These are phyloP conservation scores for Cylindricascospora bacillispora DNA, from an alignment of 1,139 yeast species.

Conservation along the genomic window DNA sequence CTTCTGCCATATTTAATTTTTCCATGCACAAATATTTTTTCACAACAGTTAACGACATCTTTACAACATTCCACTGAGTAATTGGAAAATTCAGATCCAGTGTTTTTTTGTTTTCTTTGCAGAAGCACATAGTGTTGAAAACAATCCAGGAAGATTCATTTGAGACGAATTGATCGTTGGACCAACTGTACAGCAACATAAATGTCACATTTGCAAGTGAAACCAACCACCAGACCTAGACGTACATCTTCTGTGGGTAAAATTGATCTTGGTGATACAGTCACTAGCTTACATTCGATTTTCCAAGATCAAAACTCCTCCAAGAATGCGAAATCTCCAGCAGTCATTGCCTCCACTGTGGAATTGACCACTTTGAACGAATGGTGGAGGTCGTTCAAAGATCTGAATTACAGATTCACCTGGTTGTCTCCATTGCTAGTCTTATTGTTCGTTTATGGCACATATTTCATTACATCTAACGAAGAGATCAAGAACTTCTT, in stretches of 20 bases:
- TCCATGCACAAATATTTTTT: no score
- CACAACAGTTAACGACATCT: no score
- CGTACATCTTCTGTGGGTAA: constrained; percentile 26
- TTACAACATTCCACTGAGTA: no score
- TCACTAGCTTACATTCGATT: constrained; percentile 21
- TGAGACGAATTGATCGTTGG: no score
- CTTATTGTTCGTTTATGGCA: constrained; percentile 28
- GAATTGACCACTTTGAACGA: constrained; percentile 1
- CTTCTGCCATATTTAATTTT: no score
- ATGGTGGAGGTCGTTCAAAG: constrained; percentile 40
- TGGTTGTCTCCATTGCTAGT: constrained; percentile 65
- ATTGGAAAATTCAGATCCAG: no score
- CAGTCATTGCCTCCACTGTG: constrained; percentile 1
- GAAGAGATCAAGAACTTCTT: constrained; percentile 47
- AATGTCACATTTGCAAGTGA: neutral
- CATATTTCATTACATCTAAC: constrained; percentile 40
- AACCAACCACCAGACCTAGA: constrained; percentile 13
- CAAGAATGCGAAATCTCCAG: constrained; percentile 10
- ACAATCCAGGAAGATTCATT: no score
- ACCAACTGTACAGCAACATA: no score
- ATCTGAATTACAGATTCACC: constrained; percentile 55
- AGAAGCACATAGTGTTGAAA: no score
- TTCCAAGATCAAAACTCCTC: constrained; percentile 12
- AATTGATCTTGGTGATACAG: constrained; percentile 24
- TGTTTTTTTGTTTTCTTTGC: no score